A percentile compares a stretch with the other conserved stretches of the same genome.
These are phyloP conservation scores for Aspergillus coremiiformis DNA, from an alignment of 495 filamentous ascomycete genomes.

Conservation along the genomic window DNA sequence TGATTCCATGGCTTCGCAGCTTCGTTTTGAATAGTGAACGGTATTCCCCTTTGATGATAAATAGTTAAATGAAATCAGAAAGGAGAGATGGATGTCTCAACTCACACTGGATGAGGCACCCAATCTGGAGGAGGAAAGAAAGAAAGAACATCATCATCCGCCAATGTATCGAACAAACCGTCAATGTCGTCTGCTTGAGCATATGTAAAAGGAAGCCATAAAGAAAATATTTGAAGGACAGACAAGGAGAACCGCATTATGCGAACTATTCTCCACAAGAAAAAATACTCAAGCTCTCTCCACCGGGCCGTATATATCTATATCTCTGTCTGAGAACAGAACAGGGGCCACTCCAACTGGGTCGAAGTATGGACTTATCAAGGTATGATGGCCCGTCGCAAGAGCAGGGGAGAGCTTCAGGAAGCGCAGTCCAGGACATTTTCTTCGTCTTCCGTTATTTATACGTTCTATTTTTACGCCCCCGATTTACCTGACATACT, in stretches of 20 bases:
- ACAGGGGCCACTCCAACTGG: not conserved
- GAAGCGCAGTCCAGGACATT: not conserved
- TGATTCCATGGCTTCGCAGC: conserved; percentile 14
- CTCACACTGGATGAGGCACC: conserved; percentile 10
- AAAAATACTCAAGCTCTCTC: too few relatives aligned
- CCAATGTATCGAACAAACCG: not conserved
- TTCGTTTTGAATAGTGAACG: conserved; percentile 13
- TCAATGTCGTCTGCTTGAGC: not conserved
- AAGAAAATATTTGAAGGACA: not conserved
- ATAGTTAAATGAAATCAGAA: not conserved
- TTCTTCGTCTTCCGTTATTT: not conserved
- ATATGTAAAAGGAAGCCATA: not conserved
- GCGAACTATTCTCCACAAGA: not conserved
- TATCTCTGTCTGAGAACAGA: not conserved
- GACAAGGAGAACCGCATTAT: not conserved
- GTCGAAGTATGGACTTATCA: not conserved
- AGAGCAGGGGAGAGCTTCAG: not conserved
- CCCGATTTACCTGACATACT: not conserved
- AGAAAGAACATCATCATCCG: not conserved
- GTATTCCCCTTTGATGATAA: conserved; percentile 15
- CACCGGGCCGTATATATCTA: too few relatives aligned
- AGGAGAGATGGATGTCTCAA: not conserved
- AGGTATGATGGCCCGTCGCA: not conserved
- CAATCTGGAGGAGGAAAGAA: conserved; percentile 2
- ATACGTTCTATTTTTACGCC: not conserved